phyloP scores from a whole-genome alignment of 1,284 basidiomycete species.

The Sparassis latifolia region DNA sequence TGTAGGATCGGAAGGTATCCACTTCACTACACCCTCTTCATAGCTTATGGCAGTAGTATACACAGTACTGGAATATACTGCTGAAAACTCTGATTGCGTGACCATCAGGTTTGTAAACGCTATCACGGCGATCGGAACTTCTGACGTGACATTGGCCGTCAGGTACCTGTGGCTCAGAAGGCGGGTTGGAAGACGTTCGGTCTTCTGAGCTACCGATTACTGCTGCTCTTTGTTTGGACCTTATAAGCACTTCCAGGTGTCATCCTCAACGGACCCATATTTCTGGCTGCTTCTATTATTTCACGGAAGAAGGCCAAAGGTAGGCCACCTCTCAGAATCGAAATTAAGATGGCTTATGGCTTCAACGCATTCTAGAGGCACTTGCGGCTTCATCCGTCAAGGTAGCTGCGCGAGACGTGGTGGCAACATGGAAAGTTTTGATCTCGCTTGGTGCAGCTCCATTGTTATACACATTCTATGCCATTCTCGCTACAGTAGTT shows the following conservation, averaged over 20 bases:
- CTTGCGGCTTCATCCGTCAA: conserved; percentile 96
- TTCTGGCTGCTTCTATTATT: conserved; percentile 87
- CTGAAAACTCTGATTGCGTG: conserved; percentile 90
- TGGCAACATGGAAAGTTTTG: conserved; percentile 99
- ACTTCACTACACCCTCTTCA: too few species aligned
- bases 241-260: conserved; percentile 89
- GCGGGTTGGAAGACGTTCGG: conserved; percentile 86
- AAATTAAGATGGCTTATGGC: too few species aligned
- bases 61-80: conserved; percentile 87
- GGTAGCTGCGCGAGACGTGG: conserved; percentile 89
- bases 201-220: conserved; percentile 80
- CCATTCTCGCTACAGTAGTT: conserved; percentile 72
- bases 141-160: conserved; percentile 26
- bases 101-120: conserved; percentile 76
- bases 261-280: conserved; percentile 94
- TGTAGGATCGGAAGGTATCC: too few species aligned
- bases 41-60: too few species aligned
- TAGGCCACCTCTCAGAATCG: conserved; percentile 22
- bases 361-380: conserved; percentile 59
- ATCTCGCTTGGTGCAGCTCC: conserved; percentile 91
- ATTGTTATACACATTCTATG: conserved; percentile 82
- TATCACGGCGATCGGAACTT: conserved; percentile 8
- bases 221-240: conserved; percentile 81
- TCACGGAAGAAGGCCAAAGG: conserved; percentile 90
- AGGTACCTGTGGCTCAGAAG: conserved; percentile 80